These are phyloP conservation scores for Fragilariopsis cylindrus DNA, from an alignment of 108 stramenopile species.

Conservation along the genomic window DNA sequence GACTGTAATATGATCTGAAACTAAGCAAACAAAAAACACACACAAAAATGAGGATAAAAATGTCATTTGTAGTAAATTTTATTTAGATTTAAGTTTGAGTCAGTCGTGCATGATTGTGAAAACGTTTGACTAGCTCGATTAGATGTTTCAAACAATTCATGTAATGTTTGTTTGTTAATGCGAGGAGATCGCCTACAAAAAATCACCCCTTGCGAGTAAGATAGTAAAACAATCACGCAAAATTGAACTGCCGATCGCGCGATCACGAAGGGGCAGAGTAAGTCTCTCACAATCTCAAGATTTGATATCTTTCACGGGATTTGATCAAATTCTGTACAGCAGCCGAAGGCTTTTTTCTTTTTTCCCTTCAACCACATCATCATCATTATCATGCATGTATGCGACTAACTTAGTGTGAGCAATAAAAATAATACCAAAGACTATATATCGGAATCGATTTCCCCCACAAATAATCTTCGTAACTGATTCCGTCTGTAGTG, in stretches of 20 bases:
- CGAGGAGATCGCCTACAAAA: background rate
- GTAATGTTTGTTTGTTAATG: too few species aligned
- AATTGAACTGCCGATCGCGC: background rate
- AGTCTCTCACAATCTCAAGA: background rate
- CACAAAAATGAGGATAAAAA: too few species aligned
- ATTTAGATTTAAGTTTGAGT: too few species aligned
- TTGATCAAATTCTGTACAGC: background rate
- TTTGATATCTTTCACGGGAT: background rate
- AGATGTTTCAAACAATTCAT: too few species aligned
- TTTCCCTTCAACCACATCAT: background rate
- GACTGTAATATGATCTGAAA: too few species aligned
- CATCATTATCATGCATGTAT: background rate
- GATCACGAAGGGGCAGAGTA: background rate
- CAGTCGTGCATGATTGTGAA: too few species aligned
- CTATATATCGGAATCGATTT: background rate
- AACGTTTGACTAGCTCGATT: too few species aligned
- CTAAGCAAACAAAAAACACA: too few species aligned
- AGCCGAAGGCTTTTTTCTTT: background rate
- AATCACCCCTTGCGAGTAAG: background rate
- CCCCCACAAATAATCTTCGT: background rate
- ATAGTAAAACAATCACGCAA: slow-evolving; percentile 2
- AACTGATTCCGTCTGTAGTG: background rate
- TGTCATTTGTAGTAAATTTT: too few species aligned
- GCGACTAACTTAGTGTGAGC: background rate
- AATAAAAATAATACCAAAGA: background rate